Percentiles rank a stretch among this genome's conserved stretches.
phyloP scores from a whole-genome alignment of 2,329 filamentous ascomycete genomes.

The Phialophora expanda region DNA sequence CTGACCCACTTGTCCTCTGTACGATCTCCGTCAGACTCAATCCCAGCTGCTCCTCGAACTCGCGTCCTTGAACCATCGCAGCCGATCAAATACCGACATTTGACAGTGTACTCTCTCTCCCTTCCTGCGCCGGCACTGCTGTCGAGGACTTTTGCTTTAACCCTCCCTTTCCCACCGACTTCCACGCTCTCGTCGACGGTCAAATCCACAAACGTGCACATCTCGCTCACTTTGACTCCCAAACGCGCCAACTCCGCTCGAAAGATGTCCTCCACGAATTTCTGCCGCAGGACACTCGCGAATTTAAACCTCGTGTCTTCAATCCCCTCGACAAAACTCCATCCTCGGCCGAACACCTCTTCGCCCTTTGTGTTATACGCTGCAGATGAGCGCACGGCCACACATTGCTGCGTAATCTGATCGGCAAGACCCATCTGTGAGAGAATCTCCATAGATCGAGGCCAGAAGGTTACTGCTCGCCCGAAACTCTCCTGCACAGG shows the following conservation, averaged over 20 bases:
- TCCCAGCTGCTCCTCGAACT: slow-evolving; percentile 54
- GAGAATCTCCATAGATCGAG: slow-evolving; percentile 58
- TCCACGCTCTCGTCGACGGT: slow-evolving; percentile 46
- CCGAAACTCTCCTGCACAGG: slow-evolving; percentile 59
- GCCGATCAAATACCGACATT: slow-evolving; percentile 57
- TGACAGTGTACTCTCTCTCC: slow-evolving; percentile 40
- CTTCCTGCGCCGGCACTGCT: slow-evolving; percentile 38
- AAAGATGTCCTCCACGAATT: slow-evolving; percentile 61
- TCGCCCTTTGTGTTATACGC: slow-evolving; percentile 56
- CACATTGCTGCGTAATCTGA: slow-evolving; percentile 58
- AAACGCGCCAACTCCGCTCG: slow-evolving; percentile 48
- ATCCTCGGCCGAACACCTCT: slow-evolving; percentile 54
- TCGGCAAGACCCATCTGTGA: slow-evolving; percentile 59
- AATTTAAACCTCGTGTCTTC: slow-evolving; percentile 59
- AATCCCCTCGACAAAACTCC: slow-evolving; percentile 61
- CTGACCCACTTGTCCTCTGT: slow-evolving; percentile 61
- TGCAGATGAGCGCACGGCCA: slow-evolving; percentile 57
- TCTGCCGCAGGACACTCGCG: slow-evolving; percentile 60
- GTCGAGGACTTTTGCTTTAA: slow-evolving; percentile 42
- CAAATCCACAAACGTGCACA: slow-evolving; percentile 48
- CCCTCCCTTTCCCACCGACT: slow-evolving; percentile 35
- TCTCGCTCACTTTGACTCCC: slow-evolving; percentile 47
- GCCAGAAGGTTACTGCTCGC: slow-evolving; percentile 61
- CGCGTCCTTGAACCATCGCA: slow-evolving; percentile 59
- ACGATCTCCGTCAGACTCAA: slow-evolving; percentile 57